Conservation (phyloP, 2,329 filamentous ascomycete species). For the Didymosphaeria variabile region DNA sequence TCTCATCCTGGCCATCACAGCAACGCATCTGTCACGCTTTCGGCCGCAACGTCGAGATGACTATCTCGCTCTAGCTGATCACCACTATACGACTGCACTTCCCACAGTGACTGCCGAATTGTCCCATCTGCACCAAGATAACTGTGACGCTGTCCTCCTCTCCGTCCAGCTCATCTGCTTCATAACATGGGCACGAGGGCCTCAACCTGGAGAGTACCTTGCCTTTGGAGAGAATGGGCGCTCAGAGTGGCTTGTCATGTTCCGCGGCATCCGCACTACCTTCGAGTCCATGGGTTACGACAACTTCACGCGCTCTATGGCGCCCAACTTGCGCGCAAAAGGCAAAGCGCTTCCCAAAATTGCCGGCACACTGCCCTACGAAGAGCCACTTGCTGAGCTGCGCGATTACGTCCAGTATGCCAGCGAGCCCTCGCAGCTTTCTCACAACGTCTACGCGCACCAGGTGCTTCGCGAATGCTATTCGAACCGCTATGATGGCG, state of each 20-base stretch:
- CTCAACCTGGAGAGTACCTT: conserved; percentile 39
- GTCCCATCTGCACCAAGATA: conserved; percentile 25
- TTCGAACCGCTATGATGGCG: conserved; percentile 31
- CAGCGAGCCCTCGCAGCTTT: conserved; percentile 7
- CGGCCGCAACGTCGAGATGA: conserved; percentile 28
- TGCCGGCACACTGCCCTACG: conserved; percentile 24
- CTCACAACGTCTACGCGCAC: conserved; percentile 22
- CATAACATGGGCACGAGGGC: conserved; percentile 35
- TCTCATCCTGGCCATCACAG: conserved; percentile 37
- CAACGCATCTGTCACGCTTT: conserved; percentile 34
- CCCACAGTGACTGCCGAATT: conserved; percentile 31
- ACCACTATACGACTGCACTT: conserved; percentile 35
- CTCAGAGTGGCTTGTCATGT: conserved; percentile 45
- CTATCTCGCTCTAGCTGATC: conserved; percentile 30
- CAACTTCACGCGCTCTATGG: conserved; percentile 21
- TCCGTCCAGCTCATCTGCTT: conserved; percentile 39
- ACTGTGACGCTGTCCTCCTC: conserved; percentile 36
- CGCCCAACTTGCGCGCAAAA: conserved; percentile 17
- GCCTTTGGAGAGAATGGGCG: conserved; percentile 35
- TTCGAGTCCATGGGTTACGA: conserved; percentile 18
- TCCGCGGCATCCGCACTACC: conserved; percentile 40
- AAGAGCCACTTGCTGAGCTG: conserved; percentile 31
- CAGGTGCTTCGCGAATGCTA: conserved; percentile 32
- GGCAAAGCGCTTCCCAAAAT: conserved; percentile 23
- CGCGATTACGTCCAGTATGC: conserved; percentile 22